A percentile compares a stretch with the other conserved stretches of the same genome.
Conservation (phyloP, 805 yeast genomes). For the Hanseniaspora clermontiae region DNA sequence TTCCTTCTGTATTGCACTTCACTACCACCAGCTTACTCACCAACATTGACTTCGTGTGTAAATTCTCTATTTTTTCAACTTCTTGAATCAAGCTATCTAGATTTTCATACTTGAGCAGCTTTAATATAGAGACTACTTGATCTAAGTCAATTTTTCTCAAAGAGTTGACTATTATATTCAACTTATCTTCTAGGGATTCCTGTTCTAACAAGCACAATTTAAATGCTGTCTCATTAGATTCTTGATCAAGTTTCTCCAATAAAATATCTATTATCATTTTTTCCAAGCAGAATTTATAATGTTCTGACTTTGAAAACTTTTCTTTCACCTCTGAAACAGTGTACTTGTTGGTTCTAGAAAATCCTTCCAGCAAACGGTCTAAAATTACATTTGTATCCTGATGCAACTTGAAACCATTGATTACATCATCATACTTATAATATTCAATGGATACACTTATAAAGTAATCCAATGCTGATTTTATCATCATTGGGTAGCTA, state of each 20-base stretch:
- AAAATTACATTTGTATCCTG: constrained; percentile 13
- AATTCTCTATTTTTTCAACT: neutral
- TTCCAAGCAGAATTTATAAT: constrained; percentile 27
- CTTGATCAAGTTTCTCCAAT: constrained; percentile 18
- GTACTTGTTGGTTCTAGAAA: neutral
- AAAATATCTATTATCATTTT: constrained; percentile 24
- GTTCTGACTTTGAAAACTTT: constrained; percentile 20
- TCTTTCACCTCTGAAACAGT: constrained; percentile 18
- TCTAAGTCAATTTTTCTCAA: constrained; percentile 25
- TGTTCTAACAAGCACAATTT: constrained; percentile 19
- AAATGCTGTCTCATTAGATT: neutral
- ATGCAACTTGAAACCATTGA: neutral
- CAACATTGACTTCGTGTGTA: neutral
- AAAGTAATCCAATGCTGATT: neutral
- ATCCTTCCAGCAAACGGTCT: constrained; percentile 17
- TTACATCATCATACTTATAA: neutral
- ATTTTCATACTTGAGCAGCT: neutral
- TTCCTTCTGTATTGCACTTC: neutral
- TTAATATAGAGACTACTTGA: constrained; percentile 15
- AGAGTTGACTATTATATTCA: constrained; percentile 27
- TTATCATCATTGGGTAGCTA: constrained; percentile 4
- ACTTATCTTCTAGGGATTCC: neutral
- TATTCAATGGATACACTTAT: neutral
- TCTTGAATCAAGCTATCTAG: neutral
- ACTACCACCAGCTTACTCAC: neutral